These are phyloP conservation scores for Achaetomium macrosporum DNA, from an alignment of 2,329 filamentous ascomycete genomes.

Conservation along the genomic window DNA sequence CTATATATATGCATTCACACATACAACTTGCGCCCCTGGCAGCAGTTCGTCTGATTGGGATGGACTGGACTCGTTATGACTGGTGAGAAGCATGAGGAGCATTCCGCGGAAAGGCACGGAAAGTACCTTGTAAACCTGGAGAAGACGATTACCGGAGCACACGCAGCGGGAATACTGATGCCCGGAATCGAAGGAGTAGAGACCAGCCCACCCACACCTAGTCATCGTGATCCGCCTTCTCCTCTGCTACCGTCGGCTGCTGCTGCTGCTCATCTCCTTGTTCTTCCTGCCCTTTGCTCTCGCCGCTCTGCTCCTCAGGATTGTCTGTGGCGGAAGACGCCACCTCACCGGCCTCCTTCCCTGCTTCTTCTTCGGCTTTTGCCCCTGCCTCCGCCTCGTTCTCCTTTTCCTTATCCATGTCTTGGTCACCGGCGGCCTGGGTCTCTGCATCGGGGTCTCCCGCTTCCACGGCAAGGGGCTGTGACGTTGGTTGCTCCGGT, in stretches of 20 bases:
- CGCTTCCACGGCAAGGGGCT: not conserved
- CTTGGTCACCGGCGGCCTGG: not conserved
- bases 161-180: no score
- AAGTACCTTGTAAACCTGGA: no score
- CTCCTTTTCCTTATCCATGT: no score
- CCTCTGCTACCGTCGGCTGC: not conserved
- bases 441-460: not conserved
- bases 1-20: no score
- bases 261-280: not conserved
- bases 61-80: no score
- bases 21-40: no score
- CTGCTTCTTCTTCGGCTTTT: conserved; percentile 61
- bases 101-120: no score
- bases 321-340: not conserved
- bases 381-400: not conserved
- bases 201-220: not conserved
- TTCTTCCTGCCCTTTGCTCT: conserved; percentile 12
- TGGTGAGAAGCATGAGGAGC: no score
- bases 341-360: conserved; percentile 44
- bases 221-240: not conserved
- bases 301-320: conserved; percentile 21
- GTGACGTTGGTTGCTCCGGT: no score
- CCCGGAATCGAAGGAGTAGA: no score
- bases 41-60: no score
- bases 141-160: no score